Percentiles rank a stretch among this genome's conserved stretches.
Conservation (phyloP, 2,329 filamentous ascomycete genomes). For the Pseudocercospora pini-densiflorae region DNA sequence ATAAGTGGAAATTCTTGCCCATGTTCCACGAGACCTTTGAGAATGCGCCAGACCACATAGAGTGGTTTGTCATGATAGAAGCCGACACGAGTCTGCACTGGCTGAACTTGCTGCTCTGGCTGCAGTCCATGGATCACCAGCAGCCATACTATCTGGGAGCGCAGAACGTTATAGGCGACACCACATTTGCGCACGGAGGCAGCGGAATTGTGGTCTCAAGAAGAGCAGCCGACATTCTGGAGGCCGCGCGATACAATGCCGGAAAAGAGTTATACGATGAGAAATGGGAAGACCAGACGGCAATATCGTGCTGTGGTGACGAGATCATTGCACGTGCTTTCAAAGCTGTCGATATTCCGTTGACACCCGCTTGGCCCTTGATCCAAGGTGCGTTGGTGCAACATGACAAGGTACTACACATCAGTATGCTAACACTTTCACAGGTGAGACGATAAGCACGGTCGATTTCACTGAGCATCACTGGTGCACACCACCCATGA, state of each 20-base stretch:
- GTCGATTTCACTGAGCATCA: conserved; percentile 49
- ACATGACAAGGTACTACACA: not conserved
- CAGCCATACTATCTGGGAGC: conserved; percentile 56
- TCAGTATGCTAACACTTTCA: not conserved
- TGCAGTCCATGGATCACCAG: conserved; percentile 54
- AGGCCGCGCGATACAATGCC: conserved; percentile 46
- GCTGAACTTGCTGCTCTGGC: conserved; percentile 50
- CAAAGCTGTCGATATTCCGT: conserved; percentile 49
- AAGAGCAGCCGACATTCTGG: conserved; percentile 42
- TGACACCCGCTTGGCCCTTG: conserved; percentile 51
- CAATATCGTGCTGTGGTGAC: conserved; percentile 60
- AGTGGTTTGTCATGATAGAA: conserved; percentile 60
- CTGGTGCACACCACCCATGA: conserved; percentile 51
- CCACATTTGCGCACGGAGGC: conserved; percentile 49
- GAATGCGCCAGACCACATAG: conserved; percentile 45
- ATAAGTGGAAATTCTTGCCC: conserved; percentile 63
- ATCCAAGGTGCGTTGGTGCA: conserved; percentile 41
- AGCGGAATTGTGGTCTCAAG: conserved; percentile 52
- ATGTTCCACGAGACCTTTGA: conserved; percentile 58
- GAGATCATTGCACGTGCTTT: conserved; percentile 57
- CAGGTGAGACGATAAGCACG: conserved; percentile 45
- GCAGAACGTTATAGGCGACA: conserved; percentile 42
- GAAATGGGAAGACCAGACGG: conserved; percentile 49
- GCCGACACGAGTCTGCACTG: conserved; percentile 55
- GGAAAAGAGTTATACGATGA: conserved; percentile 42